Base-by-base conservation (phyloP, 2,329 filamentous ascomycete genomes). In the Helotiales sp. region DNA sequence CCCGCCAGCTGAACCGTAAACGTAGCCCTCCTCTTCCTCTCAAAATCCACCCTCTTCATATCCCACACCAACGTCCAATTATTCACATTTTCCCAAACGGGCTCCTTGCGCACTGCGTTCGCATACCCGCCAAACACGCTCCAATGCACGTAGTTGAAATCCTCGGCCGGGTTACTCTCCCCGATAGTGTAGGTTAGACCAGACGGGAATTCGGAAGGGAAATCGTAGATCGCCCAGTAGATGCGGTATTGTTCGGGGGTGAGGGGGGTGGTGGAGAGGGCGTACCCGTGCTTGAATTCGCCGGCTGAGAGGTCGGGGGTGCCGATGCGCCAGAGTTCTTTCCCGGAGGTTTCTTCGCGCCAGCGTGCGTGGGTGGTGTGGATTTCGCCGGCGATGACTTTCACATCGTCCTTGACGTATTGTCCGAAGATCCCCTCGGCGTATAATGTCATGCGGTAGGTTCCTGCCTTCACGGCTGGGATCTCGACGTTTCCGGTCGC, bases 71-170 rank as follows among this genome's bases (percentile, higher is more conserved):
- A 79, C 0, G 84, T 89, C 87, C 86, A 89, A 75, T 88, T 87
- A 74, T 87, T 87, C 28, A 87, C 81, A 69, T 81, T 81, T 22
- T 81, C 78, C 49, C 79, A 77, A 59, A 83, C 82, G 5, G 80
- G 76, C 52, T 81, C 77, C 0, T 80, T 76, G 0, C 85, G 80
- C 3, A 80, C 62, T 15, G 76, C 82, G 75, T 87, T 84, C 1
- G 80, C 85, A 30, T 84, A 79, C 6, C 85, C 84, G 1, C 87
- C 87, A 71, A 88, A 89, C 8, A 87, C 86, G 65, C 83, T 85
- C 88, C 87, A 90, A 74, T 90, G 88, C 3, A 89, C 84, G 64
- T 89, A 89, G 76, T 90, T 90, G 67, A 88, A 80, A 71, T 88
- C 85, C 11, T 78, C 75, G 0, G 77, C 77, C 20, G 79, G 79